Evolutionary conservation across 805 yeast genomes (phyloP).

Genomic region (Suhomyces kilbournensis): DNA sequence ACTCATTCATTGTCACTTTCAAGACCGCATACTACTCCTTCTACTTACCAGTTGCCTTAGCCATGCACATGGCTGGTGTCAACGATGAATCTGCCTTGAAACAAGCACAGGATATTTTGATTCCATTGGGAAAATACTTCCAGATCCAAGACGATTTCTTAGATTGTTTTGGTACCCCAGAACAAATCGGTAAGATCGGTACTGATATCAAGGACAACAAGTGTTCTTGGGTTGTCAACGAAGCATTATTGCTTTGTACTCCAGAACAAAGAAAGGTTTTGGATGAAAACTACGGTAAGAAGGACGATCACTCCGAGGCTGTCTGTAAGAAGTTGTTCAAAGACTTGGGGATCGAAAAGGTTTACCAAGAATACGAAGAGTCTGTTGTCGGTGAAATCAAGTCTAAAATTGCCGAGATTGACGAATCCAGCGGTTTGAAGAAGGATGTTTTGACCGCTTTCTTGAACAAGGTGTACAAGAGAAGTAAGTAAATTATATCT

Average conservation of each 20-base stretch:
- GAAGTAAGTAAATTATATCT: constrained; percentile 59
- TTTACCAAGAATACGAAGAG: constrained; percentile 84
- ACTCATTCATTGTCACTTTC: constrained; percentile 91
- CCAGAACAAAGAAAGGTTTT: constrained; percentile 79
- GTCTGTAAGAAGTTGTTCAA: constrained; percentile 69
- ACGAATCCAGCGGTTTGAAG: constrained; percentile 93
- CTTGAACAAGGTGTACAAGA: constrained; percentile 88
- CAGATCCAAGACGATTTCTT: constrained; percentile 97
- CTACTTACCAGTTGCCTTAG: constrained; percentile 95
- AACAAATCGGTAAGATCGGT: constrained; percentile 96
- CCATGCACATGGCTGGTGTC: constrained; percentile 89
- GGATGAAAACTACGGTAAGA: constrained; percentile 88
- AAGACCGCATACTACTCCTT: constrained; percentile 97
- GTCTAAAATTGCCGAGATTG: constrained; percentile 63
- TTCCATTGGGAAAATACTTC: constrained; percentile 97
- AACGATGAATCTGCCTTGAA: constrained; percentile 68
- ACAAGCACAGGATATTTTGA: constrained; percentile 82
- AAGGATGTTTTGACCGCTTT: constrained; percentile 79
- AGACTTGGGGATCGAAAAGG: constrained; percentile 66
- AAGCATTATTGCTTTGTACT: constrained; percentile 75
- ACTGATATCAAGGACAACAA: constrained; percentile 98
- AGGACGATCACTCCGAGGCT: constrained; percentile 65
- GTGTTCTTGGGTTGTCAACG: constrained; percentile 96
- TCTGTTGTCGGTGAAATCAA: constrained; percentile 61
- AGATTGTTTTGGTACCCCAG: constrained; percentile 97